A percentile compares a stretch with the other conserved stretches of the same genome.
Conservation (phyloP, 75 land plant genomes). For the Pinus tabuliformis region DNA sequence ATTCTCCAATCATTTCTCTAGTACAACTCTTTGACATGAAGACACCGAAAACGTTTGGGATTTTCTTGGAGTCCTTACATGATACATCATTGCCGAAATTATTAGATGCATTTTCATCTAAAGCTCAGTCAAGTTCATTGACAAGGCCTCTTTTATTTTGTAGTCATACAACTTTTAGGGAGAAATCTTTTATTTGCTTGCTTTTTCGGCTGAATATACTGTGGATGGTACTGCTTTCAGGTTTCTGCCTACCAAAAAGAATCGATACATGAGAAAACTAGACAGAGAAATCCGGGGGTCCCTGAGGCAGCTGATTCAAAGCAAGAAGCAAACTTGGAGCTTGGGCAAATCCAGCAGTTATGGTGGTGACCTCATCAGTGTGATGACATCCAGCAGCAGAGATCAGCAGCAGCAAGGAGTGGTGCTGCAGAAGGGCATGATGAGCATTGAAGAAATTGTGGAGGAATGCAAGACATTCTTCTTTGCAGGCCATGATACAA, state of each 20-base stretch:
- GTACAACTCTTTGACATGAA: neutral
- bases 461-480: slow-evolving; percentile 35
- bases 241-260: slow-evolving; percentile 28
- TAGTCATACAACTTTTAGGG: too few species aligned
- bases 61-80: too few species aligned
- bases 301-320: slow-evolving; percentile 20
- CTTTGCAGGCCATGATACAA: slow-evolving; percentile 41
- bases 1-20: neutral
- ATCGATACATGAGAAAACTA: slow-evolving; percentile 15
- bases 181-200: too few species aligned
- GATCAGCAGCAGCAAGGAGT: neutral
- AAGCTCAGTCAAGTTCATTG: too few species aligned
- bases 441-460: slow-evolving; percentile 24
- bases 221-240: slow-evolving; percentile 15
- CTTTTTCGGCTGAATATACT: too few species aligned
- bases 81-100: too few species aligned
- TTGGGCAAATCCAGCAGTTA: slow-evolving; percentile 6
- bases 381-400: neutral
- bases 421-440: neutral
- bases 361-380: slow-evolving; percentile 1
- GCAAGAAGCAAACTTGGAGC: slow-evolving; percentile 8
- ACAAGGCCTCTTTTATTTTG: too few species aligned
- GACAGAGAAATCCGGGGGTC: slow-evolving; percentile 13
- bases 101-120: too few species aligned
- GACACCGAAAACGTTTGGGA: too few species aligned